Conservation (phyloP, 2,329 filamentous ascomycete genomes). For the Esteya vermicola region DNA sequence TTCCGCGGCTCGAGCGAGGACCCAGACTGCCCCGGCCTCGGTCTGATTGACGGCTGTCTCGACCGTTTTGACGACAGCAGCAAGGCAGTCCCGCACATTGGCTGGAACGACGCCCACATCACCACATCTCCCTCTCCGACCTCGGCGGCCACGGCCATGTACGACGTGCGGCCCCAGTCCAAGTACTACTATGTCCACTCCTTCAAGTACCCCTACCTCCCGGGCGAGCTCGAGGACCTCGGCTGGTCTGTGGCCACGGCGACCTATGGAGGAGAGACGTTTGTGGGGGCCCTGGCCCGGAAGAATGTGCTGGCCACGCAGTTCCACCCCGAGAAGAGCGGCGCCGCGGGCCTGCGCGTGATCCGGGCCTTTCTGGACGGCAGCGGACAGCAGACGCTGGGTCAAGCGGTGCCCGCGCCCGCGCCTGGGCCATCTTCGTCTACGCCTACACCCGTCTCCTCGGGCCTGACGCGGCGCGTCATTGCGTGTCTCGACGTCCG, state of each 20-base stretch:
- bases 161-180: conserved; percentile 62
- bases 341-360: conserved; percentile 71
- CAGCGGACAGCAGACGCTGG: conserved; percentile 38
- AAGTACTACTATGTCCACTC: conserved; percentile 99
- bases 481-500: conserved; percentile 96
- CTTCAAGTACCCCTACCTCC: conserved; percentile 66
- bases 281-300: conserved; percentile 78
- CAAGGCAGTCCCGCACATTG: conserved; percentile 97
- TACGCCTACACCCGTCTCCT: neutral
- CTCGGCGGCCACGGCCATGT: conserved; percentile 40
- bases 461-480: conserved; percentile 77
- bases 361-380: conserved; percentile 79
- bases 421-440: conserved; percentile 1
- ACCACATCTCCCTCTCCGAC: too few relatives aligned
- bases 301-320: conserved; percentile 84
- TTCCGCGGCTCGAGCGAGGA: conserved; percentile 80
- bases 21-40: conserved; percentile 55
- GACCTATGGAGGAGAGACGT: conserved; percentile 75
- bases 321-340: conserved; percentile 97
- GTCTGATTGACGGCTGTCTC: conserved; percentile 56
- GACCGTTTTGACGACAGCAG: conserved; percentile 59
- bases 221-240: conserved; percentile 59
- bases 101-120: conserved; percentile 83
- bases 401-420: conserved; percentile 11
- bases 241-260: conserved; percentile 92